Percentiles rank a stretch among this genome's conserved stretches.
Conservation (phyloP, 768 basidiomycete species). For the Rhodotorula graminis region DNA sequence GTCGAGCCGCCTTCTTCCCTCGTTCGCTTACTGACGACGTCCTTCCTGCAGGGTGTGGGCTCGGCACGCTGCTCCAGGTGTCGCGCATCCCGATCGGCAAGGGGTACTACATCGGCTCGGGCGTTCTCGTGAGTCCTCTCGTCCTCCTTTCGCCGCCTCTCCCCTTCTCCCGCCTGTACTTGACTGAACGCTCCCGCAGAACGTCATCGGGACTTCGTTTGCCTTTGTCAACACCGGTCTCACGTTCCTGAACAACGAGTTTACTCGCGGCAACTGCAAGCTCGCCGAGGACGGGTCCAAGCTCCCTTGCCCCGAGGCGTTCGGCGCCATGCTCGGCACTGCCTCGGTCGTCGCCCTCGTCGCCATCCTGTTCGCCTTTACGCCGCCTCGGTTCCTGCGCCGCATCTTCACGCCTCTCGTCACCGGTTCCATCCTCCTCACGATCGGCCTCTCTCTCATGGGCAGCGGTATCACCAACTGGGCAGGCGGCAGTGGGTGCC, state of each 20-base stretch:
- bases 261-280: conserved; percentile 35
- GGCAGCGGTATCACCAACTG: conserved; percentile 57
- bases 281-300: conserved; percentile 38
- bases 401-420: conserved; percentile 70
- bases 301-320: conserved; percentile 39
- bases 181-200: too few species aligned
- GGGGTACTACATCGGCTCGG: conserved; percentile 51
- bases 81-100: conserved; percentile 46
- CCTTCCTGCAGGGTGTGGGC: too few species aligned
- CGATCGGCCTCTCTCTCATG: conserved; percentile 73
- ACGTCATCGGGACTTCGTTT: too few species aligned
- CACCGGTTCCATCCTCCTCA: conserved; percentile 70
- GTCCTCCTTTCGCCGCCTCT: too few species aligned
- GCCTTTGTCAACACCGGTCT: conserved; percentile 3
- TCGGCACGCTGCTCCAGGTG: conserved; percentile 61
- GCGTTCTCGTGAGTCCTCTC: too few species aligned
- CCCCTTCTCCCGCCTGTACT: too few species aligned
- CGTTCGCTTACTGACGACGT: too few species aligned
- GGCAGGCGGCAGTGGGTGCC: too few species aligned
- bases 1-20: too few species aligned
- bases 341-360: conserved; percentile 33
- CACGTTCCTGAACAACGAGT: conserved; percentile 18
- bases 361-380: conserved; percentile 39
- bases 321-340: conserved; percentile 41
- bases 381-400: conserved; percentile 37